Base-by-base conservation (phyloP, 257 asterid species). In the Solanum habrochaites region DNA sequence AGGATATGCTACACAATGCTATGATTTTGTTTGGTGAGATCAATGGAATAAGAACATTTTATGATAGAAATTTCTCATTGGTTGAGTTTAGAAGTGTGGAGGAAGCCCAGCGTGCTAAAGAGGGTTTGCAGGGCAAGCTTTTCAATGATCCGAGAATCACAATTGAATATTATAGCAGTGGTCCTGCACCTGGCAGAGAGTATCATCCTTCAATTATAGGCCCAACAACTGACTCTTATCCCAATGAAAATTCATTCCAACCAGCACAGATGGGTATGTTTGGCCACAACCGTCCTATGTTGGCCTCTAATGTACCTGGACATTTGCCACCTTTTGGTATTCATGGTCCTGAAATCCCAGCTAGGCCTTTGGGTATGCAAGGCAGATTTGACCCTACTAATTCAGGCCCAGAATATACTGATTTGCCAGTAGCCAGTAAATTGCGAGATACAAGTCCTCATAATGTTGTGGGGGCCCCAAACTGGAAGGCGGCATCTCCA, bases 81-180 rank as follows among this genome's bases (percentile, higher is more conserved):
- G 99, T 97, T 82, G 98, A 96, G 89, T 97, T 97, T 87, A 94
- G 99, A 93, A 97, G 99, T 75, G 93, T 93, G 52, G 99, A 97
- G 88, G 99, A 97, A 91, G 99, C 99, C 39, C 92, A 92, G 78
- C 96, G 94, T 87, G 99, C 99, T 47, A 97, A 96, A 92, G 97
- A 94, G 88, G 98, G 98, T 27, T 92, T 97, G 92, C 95, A 97
- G 90, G 99, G 99, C 10, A 94, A 95, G 94, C 98, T 97, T 80
- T 97, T 97, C 73, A 93, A 92, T 90, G 96, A 96, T 90, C 96
- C 99, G 37, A 92, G 97, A 87, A 97, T 97, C 85, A 85, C 88
- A 71, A 97, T 97, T 11, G 98, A 95, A 86, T 97, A 91, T 88
- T 94, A 92, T 31, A 93, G 85, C 90, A 91, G 90, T 86, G 99